Base-by-base conservation (phyloP, 176 grass and related monocot genomes). In the Coix lacrymajobi region DNA sequence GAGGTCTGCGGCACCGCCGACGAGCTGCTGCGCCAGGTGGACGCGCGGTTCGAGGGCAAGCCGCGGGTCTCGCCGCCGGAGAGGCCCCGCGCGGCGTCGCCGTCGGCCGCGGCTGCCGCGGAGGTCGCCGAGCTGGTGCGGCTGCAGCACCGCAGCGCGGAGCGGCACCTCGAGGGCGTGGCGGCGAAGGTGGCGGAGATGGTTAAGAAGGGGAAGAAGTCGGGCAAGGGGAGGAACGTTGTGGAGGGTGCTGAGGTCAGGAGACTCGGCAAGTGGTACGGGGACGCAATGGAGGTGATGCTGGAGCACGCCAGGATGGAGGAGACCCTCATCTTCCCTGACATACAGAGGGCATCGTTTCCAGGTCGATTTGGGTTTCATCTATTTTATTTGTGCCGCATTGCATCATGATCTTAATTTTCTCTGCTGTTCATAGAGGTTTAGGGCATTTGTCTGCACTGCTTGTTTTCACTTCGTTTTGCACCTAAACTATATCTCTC, bases 291-390 rank as follows among this genome's bases (percentile, higher is more conserved):
- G 89, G 97, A 99, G 83, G 87, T 99, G 76, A 92, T 99, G 91
- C 85, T 99, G 77, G 97, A 99, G 85, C 97, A 99, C 83, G 93
- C 97, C 12, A 92, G 91, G 92, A 99, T 99, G 93, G 97, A 99
- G 85, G 97, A 99, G 83, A 89, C 74, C 32, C 76, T 99, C 38
- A 66, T 99, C 49, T 99, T 99, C 78, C 97, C 93, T 62, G 87
- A 80, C 20, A 79, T 99, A 52, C 93, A 96, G 84, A 79, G 89
- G 52, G 92, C 91, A 15, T 80, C 87, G 4, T 87, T 85, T 70
- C 85, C 81, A 93, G 96, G 93, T 99, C 38, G 3, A 68, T 83
- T 74, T 19, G 16, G 61, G 16, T 28, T 48, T 24, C 22, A 67
- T 62, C 30, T 63, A 54, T 46, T 78, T 75, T 57, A 76, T 73